These are phyloP conservation scores for Lentinula raphanica DNA, from an alignment of 768 basidiomycete genomes.

Conservation along the genomic window DNA sequence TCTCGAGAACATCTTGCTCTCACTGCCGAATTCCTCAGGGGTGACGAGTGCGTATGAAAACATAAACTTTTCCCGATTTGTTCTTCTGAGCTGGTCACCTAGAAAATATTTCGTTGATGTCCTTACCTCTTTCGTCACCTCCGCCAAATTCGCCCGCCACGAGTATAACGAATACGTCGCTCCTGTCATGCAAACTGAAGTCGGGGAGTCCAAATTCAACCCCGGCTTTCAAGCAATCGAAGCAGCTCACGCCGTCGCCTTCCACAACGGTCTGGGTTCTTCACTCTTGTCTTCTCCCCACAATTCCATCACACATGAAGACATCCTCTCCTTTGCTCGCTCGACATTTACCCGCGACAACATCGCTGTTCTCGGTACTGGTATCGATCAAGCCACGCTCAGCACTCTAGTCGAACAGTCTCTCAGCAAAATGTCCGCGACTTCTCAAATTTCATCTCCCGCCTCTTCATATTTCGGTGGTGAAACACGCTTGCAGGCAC, in stretches of 20 bases:
- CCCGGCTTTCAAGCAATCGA: conserved; percentile 75
- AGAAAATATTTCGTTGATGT: conserved; percentile 89
- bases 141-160: conserved; percentile 75
- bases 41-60: conserved; percentile 81
- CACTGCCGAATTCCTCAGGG: conserved; percentile 91
- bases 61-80: background rate
- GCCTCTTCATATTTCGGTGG: conserved; percentile 67
- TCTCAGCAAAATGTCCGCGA: conserved; percentile 42
- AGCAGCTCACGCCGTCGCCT: conserved; percentile 83
- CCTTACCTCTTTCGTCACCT: conserved; percentile 77
- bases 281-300: conserved; percentile 82
- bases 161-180: conserved; percentile 73
- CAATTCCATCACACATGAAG: conserved; percentile 51
- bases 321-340: conserved; percentile 71
- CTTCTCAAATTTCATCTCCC: conserved; percentile 29
- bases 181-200: conserved; percentile 67
- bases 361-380: conserved; percentile 82
- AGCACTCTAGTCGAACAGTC: conserved; percentile 66
- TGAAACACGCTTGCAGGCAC: conserved; percentile 68
- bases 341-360: conserved; percentile 73
- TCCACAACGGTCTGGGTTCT: conserved; percentile 90
- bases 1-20: conserved; percentile 87
- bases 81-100: conserved; percentile 1
- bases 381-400: conserved; percentile 71
- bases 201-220: conserved; percentile 50